Evolutionary conservation across 2,329 filamentous ascomycete genomes (phyloP).

Genomic region (Xylariaceae sp.): DNA sequence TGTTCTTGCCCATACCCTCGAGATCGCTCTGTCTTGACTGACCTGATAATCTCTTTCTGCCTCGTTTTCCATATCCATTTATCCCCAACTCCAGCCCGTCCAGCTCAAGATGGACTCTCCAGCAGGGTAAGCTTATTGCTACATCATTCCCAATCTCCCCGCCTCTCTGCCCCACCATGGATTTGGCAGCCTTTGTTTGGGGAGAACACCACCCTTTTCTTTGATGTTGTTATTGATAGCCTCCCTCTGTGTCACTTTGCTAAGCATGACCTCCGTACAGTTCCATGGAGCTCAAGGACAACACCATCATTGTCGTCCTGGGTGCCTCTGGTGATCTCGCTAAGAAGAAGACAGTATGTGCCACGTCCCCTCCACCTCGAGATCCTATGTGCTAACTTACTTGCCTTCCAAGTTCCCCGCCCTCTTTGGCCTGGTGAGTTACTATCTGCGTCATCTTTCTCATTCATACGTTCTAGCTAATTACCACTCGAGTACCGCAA

Average conservation of each 20-base stretch:
- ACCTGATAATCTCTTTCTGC: no score
- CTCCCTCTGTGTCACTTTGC: slow-evolving; percentile 25
- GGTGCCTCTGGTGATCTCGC: slow-evolving; percentile 96
- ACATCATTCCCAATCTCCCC: no score
- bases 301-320: slow-evolving; percentile 94
- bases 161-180: slow-evolving; percentile 33
- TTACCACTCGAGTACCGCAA: slow-evolving; percentile 73
- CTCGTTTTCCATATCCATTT: slow-evolving; percentile 12
- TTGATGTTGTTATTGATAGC: slow-evolving; percentile 2
- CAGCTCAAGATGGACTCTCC: slow-evolving; percentile 27
- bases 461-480: slow-evolving; percentile 18
- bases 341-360: slow-evolving; percentile 95
- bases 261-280: slow-evolving; percentile 47
- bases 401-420: slow-evolving; percentile 83
- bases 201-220: no score
- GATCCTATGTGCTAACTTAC: slow-evolving; percentile 4
- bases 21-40: no score
- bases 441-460: slow-evolving; percentile 1
- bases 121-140: slow-evolving; percentile 31
- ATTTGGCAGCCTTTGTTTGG: no score
- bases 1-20: no score
- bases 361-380: slow-evolving; percentile 10
- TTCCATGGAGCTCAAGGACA: slow-evolving; percentile 93
- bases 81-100: slow-evolving; percentile 6
- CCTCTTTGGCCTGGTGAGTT: slow-evolving; percentile 90